phyloP scores from a whole-genome alignment of 2,329 filamentous ascomycete genomes.

The Tolypocladium endophyticum region DNA sequence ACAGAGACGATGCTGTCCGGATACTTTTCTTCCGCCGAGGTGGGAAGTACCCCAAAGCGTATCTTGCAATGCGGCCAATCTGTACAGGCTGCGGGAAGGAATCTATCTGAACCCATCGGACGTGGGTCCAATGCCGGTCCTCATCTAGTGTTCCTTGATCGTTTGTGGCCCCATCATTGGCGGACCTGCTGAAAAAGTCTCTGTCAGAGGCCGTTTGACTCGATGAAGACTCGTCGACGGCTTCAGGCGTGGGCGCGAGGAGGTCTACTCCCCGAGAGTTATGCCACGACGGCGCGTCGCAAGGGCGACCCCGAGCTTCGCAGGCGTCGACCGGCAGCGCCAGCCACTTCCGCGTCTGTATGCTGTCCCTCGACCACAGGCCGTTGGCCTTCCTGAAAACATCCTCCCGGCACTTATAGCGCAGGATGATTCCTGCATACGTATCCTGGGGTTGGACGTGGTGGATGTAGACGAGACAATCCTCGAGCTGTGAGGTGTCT shows the following conservation, averaged over 20 bases:
- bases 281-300: constrained; percentile 37
- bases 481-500: constrained; percentile 50
- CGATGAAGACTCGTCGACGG: constrained; percentile 13
- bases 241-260: constrained; percentile 36
- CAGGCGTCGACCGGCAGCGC: constrained; percentile 85
- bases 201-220: constrained; percentile 19
- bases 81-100: constrained; percentile 60
- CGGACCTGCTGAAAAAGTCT: constrained; percentile 29
- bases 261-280: constrained; percentile 34
- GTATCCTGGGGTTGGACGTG: constrained; percentile 75
- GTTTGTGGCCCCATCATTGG: constrained; percentile 19
- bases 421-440: constrained; percentile 80
- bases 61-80: constrained; percentile 73
- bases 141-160: constrained; percentile 27
- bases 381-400: constrained; percentile 80
- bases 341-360: constrained; percentile 73
- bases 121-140: constrained; percentile 72
- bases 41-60: constrained; percentile 82
- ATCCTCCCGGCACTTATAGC: constrained; percentile 77
- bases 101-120: constrained; percentile 79
- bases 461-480: constrained; percentile 85
- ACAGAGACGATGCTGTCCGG: constrained; percentile 51
- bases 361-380: constrained; percentile 87
- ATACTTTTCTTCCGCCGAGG: constrained; percentile 79
- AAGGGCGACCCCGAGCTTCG: constrained; percentile 64